phyloP scores from a whole-genome alignment of 2,329 filamentous ascomycete species.

The Ophiostoma sp. region DNA sequence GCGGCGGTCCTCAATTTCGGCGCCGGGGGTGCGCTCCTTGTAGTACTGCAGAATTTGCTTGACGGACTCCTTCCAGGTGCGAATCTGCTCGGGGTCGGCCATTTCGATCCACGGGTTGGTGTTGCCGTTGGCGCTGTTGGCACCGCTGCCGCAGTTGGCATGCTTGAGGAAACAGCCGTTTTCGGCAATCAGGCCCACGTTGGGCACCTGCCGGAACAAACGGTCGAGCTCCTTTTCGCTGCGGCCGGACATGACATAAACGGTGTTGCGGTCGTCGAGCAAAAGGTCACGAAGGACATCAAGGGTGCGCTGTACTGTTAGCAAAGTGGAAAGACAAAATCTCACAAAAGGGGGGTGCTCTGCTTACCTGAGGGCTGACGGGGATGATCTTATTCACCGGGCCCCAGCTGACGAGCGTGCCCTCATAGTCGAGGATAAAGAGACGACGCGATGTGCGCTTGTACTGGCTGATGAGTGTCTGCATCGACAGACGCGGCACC shows the following conservation, averaged over 20 bases:
- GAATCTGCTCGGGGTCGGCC: constrained; percentile 68
- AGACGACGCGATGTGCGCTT: constrained; percentile 65
- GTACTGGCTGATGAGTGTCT: constrained; percentile 66
- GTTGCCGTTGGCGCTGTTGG: constrained; percentile 45
- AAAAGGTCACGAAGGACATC: constrained; percentile 80
- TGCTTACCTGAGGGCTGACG: constrained; percentile 61
- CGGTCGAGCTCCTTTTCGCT: constrained; percentile 85
- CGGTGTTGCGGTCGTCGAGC: constrained; percentile 75
- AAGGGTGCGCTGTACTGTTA: constrained; percentile 63
- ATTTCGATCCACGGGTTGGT: constrained; percentile 72
- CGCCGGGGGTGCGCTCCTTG: constrained; percentile 82
- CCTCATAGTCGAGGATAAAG: constrained; percentile 92
- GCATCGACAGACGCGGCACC: constrained; percentile 78
- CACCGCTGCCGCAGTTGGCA: constrained; percentile 33
- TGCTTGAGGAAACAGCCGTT: constrained; percentile 89
- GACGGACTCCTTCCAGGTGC: constrained; percentile 81
- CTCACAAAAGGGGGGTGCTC: not conserved
- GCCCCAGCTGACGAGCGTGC: constrained; percentile 85
- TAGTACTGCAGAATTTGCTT: constrained; percentile 84
- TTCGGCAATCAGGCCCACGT: constrained; percentile 87
- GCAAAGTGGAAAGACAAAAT: not conserved
- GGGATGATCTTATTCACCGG: constrained; percentile 81
- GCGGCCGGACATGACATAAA: constrained; percentile 92
- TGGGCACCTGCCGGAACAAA: constrained; percentile 79
- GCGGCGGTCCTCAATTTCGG: constrained; percentile 85